Evolutionary conservation across 768 basidiomycete species (phyloP).

Genomic region (Steccherinum ochraceum): DNA sequence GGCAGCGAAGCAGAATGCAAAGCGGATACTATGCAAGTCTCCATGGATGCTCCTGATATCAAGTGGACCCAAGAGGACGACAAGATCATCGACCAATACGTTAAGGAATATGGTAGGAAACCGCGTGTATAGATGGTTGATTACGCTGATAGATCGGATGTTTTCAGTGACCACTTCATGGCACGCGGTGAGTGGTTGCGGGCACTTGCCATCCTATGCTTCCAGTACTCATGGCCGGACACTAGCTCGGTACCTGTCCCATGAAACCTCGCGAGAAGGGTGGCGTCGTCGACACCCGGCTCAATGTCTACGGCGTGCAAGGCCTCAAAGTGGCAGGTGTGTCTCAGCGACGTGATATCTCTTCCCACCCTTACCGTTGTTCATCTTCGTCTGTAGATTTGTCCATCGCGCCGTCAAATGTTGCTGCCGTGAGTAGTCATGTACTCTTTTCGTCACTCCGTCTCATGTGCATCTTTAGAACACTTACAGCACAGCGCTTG

Average conservation of each 20-base stretch:
- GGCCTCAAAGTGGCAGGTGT: conserved; percentile 37
- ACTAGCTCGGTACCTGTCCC: conserved; percentile 56
- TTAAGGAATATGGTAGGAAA: conserved; percentile 15
- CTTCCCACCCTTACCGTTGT: conserved; percentile 20
- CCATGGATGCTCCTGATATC: conserved; percentile 24
- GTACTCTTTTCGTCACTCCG: background rate
- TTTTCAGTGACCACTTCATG: conserved; percentile 27
- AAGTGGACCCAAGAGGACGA: conserved; percentile 30
- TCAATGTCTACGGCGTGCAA: conserved; percentile 57
- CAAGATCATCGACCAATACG: conserved; percentile 24
- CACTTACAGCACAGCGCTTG: conserved; percentile 9
- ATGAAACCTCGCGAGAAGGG: conserved; percentile 58
- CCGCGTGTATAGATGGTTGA: background rate
- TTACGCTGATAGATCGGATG: background rate
- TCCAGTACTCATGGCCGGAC: background rate
- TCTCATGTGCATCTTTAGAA: conserved; percentile 5
- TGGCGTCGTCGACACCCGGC: conserved; percentile 53
- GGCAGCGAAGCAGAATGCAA: conserved; percentile 19
- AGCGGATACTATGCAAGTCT: conserved; percentile 14
- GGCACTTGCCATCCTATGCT: background rate
- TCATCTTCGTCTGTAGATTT: too few relatives aligned
- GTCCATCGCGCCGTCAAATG: conserved; percentile 33
- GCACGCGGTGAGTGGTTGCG: conserved; percentile 23
- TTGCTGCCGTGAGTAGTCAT: too few relatives aligned
- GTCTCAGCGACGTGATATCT: background rate